Base-by-base conservation (phyloP, 306 rosid genomes). In the Trifolium dubium region DNA sequence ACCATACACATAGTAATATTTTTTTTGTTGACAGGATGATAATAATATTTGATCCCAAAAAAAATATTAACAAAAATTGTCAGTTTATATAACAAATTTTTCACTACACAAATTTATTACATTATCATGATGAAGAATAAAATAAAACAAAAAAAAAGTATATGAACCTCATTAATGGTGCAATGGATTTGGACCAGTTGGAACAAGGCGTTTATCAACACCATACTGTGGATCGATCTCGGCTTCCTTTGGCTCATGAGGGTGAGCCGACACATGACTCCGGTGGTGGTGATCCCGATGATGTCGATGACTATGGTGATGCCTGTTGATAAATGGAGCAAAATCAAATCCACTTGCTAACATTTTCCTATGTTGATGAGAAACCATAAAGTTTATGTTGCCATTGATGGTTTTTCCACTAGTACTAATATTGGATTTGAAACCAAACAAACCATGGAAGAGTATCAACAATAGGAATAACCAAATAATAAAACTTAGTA, bases 141-240 rank as follows among this genome's bases (percentile, higher is more conserved):
- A 41, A 51, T 19, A 55, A 43, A 17, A 50, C 51, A 28, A 69
- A 71, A 53, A 35, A 43, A 44, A 59, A 46, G 72, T 72, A 15
- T 73, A 39, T 75, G 65, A 77, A 62, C 75, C 79, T 77, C 75
- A 17, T 75, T 43, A 91, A 83, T 94, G 98, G 89, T 94, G 98
- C 90, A 94, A 91, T 51, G 98, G 98, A 62, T 94, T 94, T 85
- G 98, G 98, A 77, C 98, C 98, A 3, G 90, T 89, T 47, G 98
- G 98, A 72, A 94, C 96, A 32, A 88, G 89, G 70, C 98, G 97
- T 78, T 82, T 86, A 30, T 94, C 96, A 1, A 34, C 91, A 49
- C 92, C 97, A 59, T 87, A 91, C 3, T 85, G 89, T 9, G 96
- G 95, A 79, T 91, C 95, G 13, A 91, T 69, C 84, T 85, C 83